Base-by-base conservation (phyloP, 495 filamentous ascomycete species). In the Aspergillus kassunensis region DNA sequence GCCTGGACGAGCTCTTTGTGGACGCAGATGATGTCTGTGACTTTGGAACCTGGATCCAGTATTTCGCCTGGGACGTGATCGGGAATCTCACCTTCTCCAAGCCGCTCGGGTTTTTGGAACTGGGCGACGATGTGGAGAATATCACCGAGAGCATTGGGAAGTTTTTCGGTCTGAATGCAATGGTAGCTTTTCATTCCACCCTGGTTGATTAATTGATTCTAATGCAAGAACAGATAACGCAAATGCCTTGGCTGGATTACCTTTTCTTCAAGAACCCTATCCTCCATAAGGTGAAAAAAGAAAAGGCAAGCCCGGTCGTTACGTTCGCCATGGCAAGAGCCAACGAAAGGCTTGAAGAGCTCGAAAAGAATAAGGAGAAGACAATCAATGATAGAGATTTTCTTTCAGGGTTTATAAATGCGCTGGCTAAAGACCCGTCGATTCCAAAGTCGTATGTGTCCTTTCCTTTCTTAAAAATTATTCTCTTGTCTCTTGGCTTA, bases 241-340 rank as follows among this genome's bases (percentile, higher is more conserved):
- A 58, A 43, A 63, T 67, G n/a, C 65, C 69, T n/a, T 70, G 66
- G 63, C 54, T 69, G 4, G 65, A 72, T 44, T 29, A 33, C 6
- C 10, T 60, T n/a, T 57, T 43, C 45, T 42, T n/a, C 0, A 56
- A 60, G 10, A 65, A 69, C 39, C 51, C 55, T 1, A 15, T 65
- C 1, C 7, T 55, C 1, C 29, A 11, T 10, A 16, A 19, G 5
- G 11, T 20, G 25, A 10, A 24, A 21, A 21, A 18, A 4, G 5
- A 9, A 2, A 41, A n/a, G n/a, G n/a, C n/a, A n/a, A n/a, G n/a
- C n/a, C n/a, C n/a, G n/a, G n/a, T n/a, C n/a, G n/a, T n/a, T n/a
- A n/a, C n/a, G n/a, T n/a, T n/a, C n/a, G n/a, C n/a, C n/a, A n/a
- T n/a, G n/a, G n/a, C n/a, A n/a, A n/a, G n/a, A n/a, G n/a, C n/a